Percentiles rank a stretch among this genome's conserved stretches.
Evolutionary conservation across 2,329 filamentous ascomycete species (phyloP).

Genomic region (Sporothrix globosa): DNA sequence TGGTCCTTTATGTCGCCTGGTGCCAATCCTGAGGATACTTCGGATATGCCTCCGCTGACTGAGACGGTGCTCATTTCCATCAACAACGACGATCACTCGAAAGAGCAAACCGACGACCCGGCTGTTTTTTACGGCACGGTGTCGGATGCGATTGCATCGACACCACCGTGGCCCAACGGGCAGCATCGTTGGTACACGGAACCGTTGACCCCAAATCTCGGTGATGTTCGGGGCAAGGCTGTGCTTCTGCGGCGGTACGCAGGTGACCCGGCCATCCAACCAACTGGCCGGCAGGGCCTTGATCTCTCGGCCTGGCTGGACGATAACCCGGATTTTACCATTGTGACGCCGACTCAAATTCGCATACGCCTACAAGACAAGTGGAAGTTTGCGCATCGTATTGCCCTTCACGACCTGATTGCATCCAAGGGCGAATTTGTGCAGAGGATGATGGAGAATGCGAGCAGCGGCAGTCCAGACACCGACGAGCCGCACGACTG

Average conservation of each 20-base stretch:
- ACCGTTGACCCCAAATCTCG: constrained; percentile 62
- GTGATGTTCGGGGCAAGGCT: constrained; percentile 66
- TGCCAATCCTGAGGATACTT: constrained; percentile 21
- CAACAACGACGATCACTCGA: constrained; percentile 67
- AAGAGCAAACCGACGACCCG: constrained; percentile 56
- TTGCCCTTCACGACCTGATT: constrained; percentile 47
- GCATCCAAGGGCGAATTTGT: constrained; percentile 47
- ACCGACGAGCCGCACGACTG: constrained; percentile 39
- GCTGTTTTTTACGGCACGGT: constrained; percentile 48
- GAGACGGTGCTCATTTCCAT: constrained; percentile 70
- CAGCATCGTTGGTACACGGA: constrained; percentile 62
- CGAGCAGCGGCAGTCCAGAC: constrained; percentile 36
- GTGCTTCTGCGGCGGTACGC: constrained; percentile 65
- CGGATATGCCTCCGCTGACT: constrained; percentile 50
- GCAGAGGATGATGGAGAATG: constrained; percentile 44
- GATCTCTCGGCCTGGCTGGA: constrained; percentile 60
- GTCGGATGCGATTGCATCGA: constrained; percentile 59
- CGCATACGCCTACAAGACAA: constrained; percentile 52
- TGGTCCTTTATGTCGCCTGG: constrained; percentile 62
- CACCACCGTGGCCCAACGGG: constrained; percentile 40
- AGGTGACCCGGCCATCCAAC: constrained; percentile 48
- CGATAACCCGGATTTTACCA: constrained; percentile 64
- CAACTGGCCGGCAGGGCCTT: constrained; percentile 43
- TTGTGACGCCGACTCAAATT: constrained; percentile 45
- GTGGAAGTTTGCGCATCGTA: constrained; percentile 48